phyloP scores from a whole-genome alignment of 2,329 filamentous ascomycete genomes.

The Aspergillus alliaceus region DNA sequence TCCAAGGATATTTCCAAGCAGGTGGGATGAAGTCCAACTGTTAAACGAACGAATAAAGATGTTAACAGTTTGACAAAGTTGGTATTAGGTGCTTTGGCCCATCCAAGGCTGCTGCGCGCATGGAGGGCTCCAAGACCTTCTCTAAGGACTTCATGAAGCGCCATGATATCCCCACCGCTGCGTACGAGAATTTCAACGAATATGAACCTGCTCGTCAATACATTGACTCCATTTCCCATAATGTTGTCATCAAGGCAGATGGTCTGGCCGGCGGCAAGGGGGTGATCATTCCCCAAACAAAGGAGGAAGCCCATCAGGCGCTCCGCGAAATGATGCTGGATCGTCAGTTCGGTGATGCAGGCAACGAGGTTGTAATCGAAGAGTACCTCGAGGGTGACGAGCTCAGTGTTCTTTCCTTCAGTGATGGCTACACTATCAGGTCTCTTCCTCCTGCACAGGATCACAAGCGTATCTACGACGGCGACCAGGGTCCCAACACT shows the following conservation, averaged over 20 bases:
- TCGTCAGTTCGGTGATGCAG: slow-evolving; percentile 81
- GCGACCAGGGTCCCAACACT: slow-evolving; percentile 87
- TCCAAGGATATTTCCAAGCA: slow-evolving; percentile 76
- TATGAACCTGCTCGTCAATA: slow-evolving; percentile 73
- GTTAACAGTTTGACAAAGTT: slow-evolving; percentile 37
- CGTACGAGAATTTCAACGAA: slow-evolving; percentile 83
- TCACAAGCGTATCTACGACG: slow-evolving; percentile 92
- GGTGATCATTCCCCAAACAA: slow-evolving; percentile 81
- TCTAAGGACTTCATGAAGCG: slow-evolving; percentile 97
- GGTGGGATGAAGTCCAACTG: slow-evolving; percentile 32
- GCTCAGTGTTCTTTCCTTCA: slow-evolving; percentile 86
- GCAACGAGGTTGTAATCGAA: slow-evolving; percentile 91
- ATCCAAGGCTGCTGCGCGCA: slow-evolving; percentile 75
- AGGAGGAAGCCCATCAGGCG: slow-evolving; percentile 77
- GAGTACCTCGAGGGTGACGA: slow-evolving; percentile 91
- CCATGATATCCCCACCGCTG: slow-evolving; percentile 84
- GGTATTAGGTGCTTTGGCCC: slow-evolving; percentile 85
- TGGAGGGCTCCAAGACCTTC: slow-evolving; percentile 97
- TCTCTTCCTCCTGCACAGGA: slow-evolving; percentile 90
- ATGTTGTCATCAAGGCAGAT: slow-evolving; percentile 89
- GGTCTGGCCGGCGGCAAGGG: slow-evolving; percentile 94
- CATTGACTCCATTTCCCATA: slow-evolving; percentile 67
- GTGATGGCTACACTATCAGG: slow-evolving; percentile 80
- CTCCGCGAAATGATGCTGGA: slow-evolving; percentile 89
- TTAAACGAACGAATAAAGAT: background rate